Percentiles rank a stretch among this genome's conserved stretches.
Conservation (phyloP, 176 grass and related monocot species). For the Zoysia pacifica region DNA sequence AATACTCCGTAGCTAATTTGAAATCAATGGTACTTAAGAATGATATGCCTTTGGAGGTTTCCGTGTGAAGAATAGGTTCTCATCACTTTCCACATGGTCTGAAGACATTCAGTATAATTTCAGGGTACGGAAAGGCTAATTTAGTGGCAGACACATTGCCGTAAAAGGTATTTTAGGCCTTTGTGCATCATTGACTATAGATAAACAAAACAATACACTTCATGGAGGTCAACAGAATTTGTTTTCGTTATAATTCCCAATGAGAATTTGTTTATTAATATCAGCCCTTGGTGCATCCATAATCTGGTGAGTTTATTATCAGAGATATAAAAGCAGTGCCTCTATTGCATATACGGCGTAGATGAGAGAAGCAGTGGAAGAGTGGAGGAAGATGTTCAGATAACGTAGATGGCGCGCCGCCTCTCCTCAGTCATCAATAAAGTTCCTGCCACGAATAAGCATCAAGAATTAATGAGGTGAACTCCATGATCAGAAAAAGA, state of each 20-base stretch:
- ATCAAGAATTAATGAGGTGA: too few species aligned
- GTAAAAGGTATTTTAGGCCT: neutral
- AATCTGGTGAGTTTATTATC: too few species aligned
- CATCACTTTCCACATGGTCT: slow-evolving; percentile 7
- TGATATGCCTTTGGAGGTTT: neutral
- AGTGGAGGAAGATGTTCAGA: slow-evolving; percentile 3
- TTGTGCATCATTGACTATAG: slow-evolving; percentile 27
- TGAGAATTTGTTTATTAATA: neutral
- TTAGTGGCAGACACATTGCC: neutral
- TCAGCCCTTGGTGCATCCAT: too few species aligned
- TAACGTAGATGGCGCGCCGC: slow-evolving; percentile 89
- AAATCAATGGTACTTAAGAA: neutral
- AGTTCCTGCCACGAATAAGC: slow-evolving; percentile 54
- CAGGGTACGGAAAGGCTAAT: slow-evolving; percentile 7
- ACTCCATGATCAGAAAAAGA: slow-evolving; percentile 11
- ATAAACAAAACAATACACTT: neutral
- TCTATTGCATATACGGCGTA: too few species aligned
- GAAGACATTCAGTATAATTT: slow-evolving; percentile 12
- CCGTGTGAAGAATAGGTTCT: slow-evolving; percentile 30
- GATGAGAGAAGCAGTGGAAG: slow-evolving; percentile 7
- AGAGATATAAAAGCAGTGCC: too few species aligned
- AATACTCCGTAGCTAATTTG: slow-evolving; percentile 5
- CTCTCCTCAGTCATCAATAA: slow-evolving; percentile 92
- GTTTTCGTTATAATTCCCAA: neutral
- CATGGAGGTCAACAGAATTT: neutral